Percentiles rank a stretch among this genome's conserved stretches.
These are phyloP conservation scores for Meyerozyma elateridarum DNA, from an alignment of 1,139 yeast genomes.

Conservation along the genomic window DNA sequence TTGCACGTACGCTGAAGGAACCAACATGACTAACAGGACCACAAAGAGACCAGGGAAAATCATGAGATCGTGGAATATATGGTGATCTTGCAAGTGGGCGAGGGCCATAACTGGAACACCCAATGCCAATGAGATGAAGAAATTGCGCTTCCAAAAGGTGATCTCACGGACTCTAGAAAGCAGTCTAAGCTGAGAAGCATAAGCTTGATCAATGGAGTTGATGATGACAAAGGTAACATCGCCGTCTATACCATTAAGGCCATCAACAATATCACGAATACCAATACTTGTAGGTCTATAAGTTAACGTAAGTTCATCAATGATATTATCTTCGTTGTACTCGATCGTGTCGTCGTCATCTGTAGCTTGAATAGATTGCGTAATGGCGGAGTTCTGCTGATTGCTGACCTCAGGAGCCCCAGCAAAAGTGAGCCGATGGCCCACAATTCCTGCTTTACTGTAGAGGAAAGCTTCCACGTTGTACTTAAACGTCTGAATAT, in stretches of 20 bases:
- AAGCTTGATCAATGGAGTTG: conserved; percentile 40
- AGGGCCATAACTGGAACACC: conserved; percentile 64
- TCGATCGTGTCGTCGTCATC: conserved; percentile 5
- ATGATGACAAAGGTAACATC: conserved; percentile 35
- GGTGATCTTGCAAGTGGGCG: conserved; percentile 39
- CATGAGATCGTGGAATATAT: conserved; percentile 19
- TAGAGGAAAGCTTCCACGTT: conserved; percentile 37
- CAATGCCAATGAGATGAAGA: conserved; percentile 45
- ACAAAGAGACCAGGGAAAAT: conserved; percentile 52
- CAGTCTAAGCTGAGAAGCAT: conserved; percentile 61
- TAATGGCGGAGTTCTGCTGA: conserved; percentile 12
- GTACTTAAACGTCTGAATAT: conserved; percentile 28
- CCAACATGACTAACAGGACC: conserved; percentile 57
- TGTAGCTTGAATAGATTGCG: conserved; percentile 13
- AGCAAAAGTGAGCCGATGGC: conserved; percentile 20
- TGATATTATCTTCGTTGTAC: conserved; percentile 11
- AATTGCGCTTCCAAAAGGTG: conserved; percentile 57
- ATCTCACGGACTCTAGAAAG: conserved; percentile 71
- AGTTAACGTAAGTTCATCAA: conserved; percentile 35
- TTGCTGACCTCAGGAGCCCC: conserved; percentile 7
- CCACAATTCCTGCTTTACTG: conserved; percentile 26
- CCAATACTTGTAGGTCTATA: conserved; percentile 49
- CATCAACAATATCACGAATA: conserved; percentile 50
- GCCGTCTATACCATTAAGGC: conserved; percentile 25
- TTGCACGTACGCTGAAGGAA: conserved; percentile 64